Evolutionary conservation across 2,329 filamentous ascomycete genomes (phyloP), one percentile per base, ranked within the genome.

Genomic region (Colletotrichum tanaceti): DNA sequence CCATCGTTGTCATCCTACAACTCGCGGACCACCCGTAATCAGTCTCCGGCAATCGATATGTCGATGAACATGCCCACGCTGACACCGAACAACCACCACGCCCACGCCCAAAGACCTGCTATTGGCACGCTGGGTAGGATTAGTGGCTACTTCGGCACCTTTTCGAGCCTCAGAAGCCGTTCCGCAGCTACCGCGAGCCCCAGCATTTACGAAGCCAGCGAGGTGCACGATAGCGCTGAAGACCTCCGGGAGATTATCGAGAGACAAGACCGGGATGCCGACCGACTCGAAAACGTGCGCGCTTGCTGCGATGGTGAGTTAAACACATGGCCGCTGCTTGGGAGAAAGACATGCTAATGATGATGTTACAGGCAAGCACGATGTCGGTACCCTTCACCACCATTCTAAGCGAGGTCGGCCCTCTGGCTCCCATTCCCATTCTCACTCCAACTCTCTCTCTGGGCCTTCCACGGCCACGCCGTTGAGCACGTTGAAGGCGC

Each of bases 231-330:
- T 76, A 93, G 91, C 74, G 92, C 92, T 3, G 93, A 97, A 78
- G 93, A 98, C 76, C 78, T 97, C 65, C 86, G 93, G 65, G 87
- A 90, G 71, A 89, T 94, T 71, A 93, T 95, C 74, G 92, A 95
- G 80, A 85, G 88, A 71, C 90, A 94, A 76, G 91, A 95, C 74
- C 84, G 89, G 62, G 92, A 94, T 73, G 85, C 90, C 32, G 92
- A 94, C 76, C 87, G 90, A 71, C 85, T 98, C 74, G 95, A 98
- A 84, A 98, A 99, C 78, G 96, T 99, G 72, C 87, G 96, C 77
- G 94, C 95, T 68, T 99, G 96, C 82, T 99, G 96, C 80, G 96
- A 98, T 87, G 96, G 94, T 95, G 86, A 87, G 91, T 83, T 65
- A 53, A 24, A 44, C 4, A 35, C n/a, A 39, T 47, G 20, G 47